Evolutionary conservation across 2,329 filamentous ascomycete species (phyloP).

Genomic region (Coniochaeta sp.): DNA sequence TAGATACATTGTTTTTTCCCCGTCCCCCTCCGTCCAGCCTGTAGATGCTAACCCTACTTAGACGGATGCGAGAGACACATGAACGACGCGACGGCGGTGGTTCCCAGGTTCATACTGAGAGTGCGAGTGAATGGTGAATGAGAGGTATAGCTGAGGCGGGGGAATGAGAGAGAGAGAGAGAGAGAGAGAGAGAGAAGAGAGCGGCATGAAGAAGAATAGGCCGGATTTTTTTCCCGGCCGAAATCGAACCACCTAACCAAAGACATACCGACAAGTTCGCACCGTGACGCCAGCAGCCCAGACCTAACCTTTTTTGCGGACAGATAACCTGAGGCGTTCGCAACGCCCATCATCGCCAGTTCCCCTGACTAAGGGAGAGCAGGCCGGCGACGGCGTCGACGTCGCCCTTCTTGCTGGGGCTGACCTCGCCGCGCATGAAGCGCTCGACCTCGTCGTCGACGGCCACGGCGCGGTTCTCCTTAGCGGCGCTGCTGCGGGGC

Average conservation of each 20-base stretch:
- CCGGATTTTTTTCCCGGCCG: too few species aligned
- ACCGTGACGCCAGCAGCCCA: neutral
- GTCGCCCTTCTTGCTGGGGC: slow-evolving; percentile 69
- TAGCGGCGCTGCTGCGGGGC: slow-evolving; percentile 14
- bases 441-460: slow-evolving; percentile 58
- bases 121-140: too few species aligned
- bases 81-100: too few species aligned
- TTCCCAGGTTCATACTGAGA: too few species aligned
- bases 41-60: neutral
- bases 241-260: neutral
- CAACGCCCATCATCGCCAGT: slow-evolving; percentile 58
- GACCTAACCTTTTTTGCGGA: neutral
- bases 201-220: neutral
- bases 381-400: slow-evolving; percentile 87
- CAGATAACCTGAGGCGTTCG: neutral
- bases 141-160: too few species aligned
- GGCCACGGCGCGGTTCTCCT: slow-evolving; percentile 5
- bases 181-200: neutral
- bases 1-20: neutral
- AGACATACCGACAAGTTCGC: neutral
- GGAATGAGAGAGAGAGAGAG: too few species aligned
- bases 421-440: slow-evolving; percentile 63
- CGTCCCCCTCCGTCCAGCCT: neutral
- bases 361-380: slow-evolving; percentile 83
- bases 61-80: neutral